Evolutionary conservation across 169 alveolate species (phyloP), one percentile per base, ranked within the genome.

Genomic region (Cryptosporidium sp.): DNA sequence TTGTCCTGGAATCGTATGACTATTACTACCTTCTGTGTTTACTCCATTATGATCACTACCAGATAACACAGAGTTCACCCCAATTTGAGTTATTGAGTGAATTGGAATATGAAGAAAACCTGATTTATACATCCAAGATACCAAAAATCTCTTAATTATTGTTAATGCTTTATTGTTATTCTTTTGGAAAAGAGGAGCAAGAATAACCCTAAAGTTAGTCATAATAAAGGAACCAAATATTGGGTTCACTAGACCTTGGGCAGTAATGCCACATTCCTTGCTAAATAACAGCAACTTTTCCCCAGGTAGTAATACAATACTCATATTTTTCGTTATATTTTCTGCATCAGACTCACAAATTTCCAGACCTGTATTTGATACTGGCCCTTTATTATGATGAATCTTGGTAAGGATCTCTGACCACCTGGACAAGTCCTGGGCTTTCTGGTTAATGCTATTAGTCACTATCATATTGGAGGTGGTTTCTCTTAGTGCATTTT

Each of bases 401-500:
- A 62, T 80, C 50, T 14, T 62, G 39, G 59, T 2, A 23, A 80
- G 41, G 23, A 80, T 48, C 39, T 80, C 68, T 59, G 35, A 37
- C 89, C 89, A 80, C 33, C 41, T 80, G 16, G 67, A 21, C 23
- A n/a, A 8, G 45, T 61, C 58, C 31, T 35, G 67, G 9, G 31
- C 14, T 31, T 80, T 41, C n/a, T 43, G 39, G 35, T 4, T 41
- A 9, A 3, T 45, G 1, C 45, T 23, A 31, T 59, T 80, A 55
- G 9, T 41, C 41, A 37, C 39, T 26, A 80, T 73, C 59, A 73
- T 73, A 21, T 73, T 73, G 6, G 89, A 61, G 8, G 80, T 80
- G 10, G 89, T 62, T 7, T 80, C 89, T 33, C 89, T 59, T 18
- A 80, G 43, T 37, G 89, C 89, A 43, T 80, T 80, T 26, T 80